Percentiles rank a stretch among this genome's conserved stretches.
phyloP scores from a whole-genome alignment of 306 rosid species.

The Vicia faba region DNA sequence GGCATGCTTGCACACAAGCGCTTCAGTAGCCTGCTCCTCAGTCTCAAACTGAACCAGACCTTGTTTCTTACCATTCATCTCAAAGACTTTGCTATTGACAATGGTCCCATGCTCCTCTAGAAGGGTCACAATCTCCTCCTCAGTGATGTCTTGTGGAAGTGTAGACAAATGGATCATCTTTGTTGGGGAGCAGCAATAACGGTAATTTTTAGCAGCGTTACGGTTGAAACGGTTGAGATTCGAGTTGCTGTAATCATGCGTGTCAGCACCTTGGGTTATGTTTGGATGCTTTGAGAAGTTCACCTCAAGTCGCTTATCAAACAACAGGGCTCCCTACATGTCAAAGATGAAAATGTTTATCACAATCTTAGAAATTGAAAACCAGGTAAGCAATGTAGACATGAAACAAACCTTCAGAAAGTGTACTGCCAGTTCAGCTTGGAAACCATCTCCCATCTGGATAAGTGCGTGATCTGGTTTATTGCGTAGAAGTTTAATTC shows the following conservation, averaged over 20 bases:
- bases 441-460: constrained; percentile 99
- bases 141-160: constrained; percentile 83
- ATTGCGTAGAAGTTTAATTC: constrained; percentile 94
- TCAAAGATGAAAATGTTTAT: constrained; percentile 15
- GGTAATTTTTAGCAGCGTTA: constrained; percentile 96
- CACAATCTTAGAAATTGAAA: neutral
- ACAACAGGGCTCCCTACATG: constrained; percentile 78
- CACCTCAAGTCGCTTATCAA: constrained; percentile 91
- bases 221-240: constrained; percentile 98
- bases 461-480: constrained; percentile 98
- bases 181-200: constrained; percentile 97
- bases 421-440: constrained; percentile 96
- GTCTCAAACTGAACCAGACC: constrained; percentile 86
- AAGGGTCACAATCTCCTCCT: constrained; percentile 81
- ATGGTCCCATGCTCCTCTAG: constrained; percentile 84
- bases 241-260: constrained; percentile 84
- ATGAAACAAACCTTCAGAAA: constrained; percentile 78
- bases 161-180: constrained; percentile 95
- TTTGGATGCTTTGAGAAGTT: constrained; percentile 91
- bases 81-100: constrained; percentile 79
- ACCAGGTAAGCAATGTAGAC: neutral
- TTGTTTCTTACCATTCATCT: constrained; percentile 97
- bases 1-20: constrained; percentile 97
- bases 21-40: constrained; percentile 97
- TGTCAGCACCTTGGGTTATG: constrained; percentile 94